These are phyloP conservation scores for Nitzschia sp. DNA, from an alignment of 108 stramenopile species.

Conservation along the genomic window DNA sequence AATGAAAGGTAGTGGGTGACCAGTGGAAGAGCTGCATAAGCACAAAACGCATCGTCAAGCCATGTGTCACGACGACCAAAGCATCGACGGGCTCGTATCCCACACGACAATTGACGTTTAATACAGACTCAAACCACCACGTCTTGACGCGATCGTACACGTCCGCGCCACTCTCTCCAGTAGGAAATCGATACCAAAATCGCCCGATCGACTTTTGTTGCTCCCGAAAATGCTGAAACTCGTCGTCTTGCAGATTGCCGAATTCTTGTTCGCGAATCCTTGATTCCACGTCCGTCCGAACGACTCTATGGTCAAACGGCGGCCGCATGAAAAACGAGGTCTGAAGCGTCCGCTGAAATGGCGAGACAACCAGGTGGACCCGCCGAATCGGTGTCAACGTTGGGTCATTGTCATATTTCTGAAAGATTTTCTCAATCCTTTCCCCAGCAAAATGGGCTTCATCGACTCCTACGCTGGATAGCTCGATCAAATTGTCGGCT, in stretches of 20 bases:
- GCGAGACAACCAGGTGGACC: conserved; percentile 51
- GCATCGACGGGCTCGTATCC: conserved; percentile 41
- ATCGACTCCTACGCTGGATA: conserved; percentile 49
- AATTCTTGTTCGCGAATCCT: conserved; percentile 53
- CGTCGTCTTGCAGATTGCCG: conserved; percentile 47
- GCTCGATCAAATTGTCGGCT: conserved; percentile 43
- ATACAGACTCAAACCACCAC: conserved; percentile 54
- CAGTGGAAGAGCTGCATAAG: conserved; percentile 41
- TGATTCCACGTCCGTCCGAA: conserved; percentile 34
- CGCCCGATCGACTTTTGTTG: conserved; percentile 51
- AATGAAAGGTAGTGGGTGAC: conserved; percentile 43
- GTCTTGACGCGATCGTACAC: conserved; percentile 54
- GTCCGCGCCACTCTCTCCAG: conserved; percentile 56
- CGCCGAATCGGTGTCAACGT: not conserved
- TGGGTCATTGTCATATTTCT: conserved; percentile 6
- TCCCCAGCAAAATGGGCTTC: conserved; percentile 66
- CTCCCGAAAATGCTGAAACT: conserved; percentile 28
- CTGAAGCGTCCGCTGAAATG: conserved; percentile 56
- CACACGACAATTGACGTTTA: conserved; percentile 39
- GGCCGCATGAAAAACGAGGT: conserved; percentile 33
- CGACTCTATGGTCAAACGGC: conserved; percentile 30
- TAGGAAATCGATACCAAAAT: conserved; percentile 61
- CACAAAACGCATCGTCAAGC: conserved; percentile 48
- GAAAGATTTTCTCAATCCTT: conserved; percentile 40
- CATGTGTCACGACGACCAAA: conserved; percentile 49